Conservation (phyloP, 2,329 filamentous ascomycete genomes). For the Apiospora aurea region DNA sequence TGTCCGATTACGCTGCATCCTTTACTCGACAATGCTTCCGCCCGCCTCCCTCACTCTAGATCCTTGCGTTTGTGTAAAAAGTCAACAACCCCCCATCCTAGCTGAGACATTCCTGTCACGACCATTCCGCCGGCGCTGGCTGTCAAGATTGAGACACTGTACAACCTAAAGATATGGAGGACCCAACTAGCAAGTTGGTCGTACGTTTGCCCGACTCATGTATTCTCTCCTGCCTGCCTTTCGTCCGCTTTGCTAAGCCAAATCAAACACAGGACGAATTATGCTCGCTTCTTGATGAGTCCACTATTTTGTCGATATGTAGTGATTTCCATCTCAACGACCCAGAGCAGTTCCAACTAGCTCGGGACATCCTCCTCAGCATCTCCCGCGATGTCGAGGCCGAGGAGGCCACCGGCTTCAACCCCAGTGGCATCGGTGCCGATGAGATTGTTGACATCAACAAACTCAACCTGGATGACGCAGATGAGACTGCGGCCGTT, state of each 20-base stretch:
- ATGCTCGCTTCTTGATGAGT: constrained; percentile 77
- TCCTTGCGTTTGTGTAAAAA: constrained; percentile 15
- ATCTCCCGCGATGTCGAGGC: constrained; percentile 68
- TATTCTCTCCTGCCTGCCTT: neutral
- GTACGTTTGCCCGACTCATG: neutral
- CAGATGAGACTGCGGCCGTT: constrained; percentile 27
- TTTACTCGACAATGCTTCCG: constrained; percentile 9
- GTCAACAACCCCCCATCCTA: neutral
- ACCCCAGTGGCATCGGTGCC: constrained; percentile 74
- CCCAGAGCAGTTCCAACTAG: constrained; percentile 57
- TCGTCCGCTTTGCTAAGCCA: neutral
- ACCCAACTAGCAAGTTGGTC: constrained; percentile 15
- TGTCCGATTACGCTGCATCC: neutral
- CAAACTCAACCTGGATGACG: constrained; percentile 28
- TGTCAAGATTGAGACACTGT: neutral
- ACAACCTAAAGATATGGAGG: constrained; percentile 10
- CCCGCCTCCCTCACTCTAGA: neutral
- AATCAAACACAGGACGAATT: constrained; percentile 66
- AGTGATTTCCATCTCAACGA: constrained; percentile 74
- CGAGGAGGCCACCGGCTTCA: constrained; percentile 80
- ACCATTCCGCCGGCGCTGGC: constrained; percentile 13
- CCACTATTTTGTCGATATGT: constrained; percentile 77
- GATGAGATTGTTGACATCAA: constrained; percentile 35
- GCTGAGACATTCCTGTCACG: constrained; percentile 1
- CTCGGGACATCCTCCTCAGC: constrained; percentile 66